Base-by-base conservation (phyloP, 108 stramenopile genomes). In the Skeletonema grethae region DNA sequence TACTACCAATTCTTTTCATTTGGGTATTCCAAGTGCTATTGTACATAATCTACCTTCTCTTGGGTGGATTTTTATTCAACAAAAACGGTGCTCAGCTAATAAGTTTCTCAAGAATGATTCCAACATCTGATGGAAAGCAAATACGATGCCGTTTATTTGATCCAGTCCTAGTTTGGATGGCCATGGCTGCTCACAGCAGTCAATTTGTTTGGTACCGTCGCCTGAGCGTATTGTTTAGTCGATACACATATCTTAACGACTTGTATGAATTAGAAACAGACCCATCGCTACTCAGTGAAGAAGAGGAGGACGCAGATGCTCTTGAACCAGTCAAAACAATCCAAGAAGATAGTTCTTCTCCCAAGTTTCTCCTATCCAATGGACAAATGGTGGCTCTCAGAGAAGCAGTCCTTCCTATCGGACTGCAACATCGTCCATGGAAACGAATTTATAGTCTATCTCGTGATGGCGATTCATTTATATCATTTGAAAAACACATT, bases 161-260 rank as follows among this genome's bases (percentile, higher is more conserved):
- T 24, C 90, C 90, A 10, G 13, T 32, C 3, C 63, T 86, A 7
- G 88, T 88, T 48, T 94, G 93, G 91, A 78, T 58, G 34, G 85
- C 90, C 18, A 95, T 95, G 94, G 79, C 87, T 16, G 83, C 86
- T 4, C 94, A 95, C 64, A 56, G 67, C 12, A 89, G 87, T 62
- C 94, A 95, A 72, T 95, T 89, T 66, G 94, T 95, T 20, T 95
- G 94, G 94, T 95, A 95, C 72, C 87, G 94, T 55, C 85, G 88
- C 18, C 79, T 95, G 0, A 88, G 87, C 72, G 88, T 95, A 18
- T 50, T 92, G 6, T 95, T 95, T 56, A 87, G 86, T 53, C 84
- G 91, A 59, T 95, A 91, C 46, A 91, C 89, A 20, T 95, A 87
- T 67, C 74, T 84, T 28, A 95, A 95, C 66, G 74, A 77, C 41